phyloP scores from a whole-genome alignment of 345 rosid genomes.

The Brassica cretica region DNA sequence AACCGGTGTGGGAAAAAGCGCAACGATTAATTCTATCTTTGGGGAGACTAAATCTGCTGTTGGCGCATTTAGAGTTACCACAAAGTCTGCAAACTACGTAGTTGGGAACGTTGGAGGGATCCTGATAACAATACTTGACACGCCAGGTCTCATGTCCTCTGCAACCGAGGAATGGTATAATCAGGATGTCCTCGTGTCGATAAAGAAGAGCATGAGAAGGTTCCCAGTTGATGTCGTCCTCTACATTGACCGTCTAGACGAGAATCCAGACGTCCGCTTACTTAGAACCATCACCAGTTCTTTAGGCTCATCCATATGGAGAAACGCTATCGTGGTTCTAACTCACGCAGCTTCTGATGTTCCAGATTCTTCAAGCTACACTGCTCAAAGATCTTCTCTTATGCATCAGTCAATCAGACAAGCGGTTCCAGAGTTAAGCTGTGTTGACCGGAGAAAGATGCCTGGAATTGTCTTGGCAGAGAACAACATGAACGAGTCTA shows the following conservation, averaged over 20 bases:
- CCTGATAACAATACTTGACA: slow-evolving; percentile 56
- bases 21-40: slow-evolving; percentile 71
- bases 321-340: slow-evolving; percentile 53
- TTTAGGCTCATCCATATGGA: slow-evolving; percentile 68
- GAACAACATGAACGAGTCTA: slow-evolving; percentile 45
- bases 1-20: slow-evolving; percentile 89
- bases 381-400: slow-evolving; percentile 45
- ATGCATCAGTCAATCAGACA: slow-evolving; percentile 52
- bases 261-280: slow-evolving; percentile 48
- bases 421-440: slow-evolving; percentile 50
- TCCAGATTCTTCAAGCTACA: slow-evolving; percentile 47
- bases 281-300: slow-evolving; percentile 46
- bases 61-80: slow-evolving; percentile 58
- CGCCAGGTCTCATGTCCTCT: slow-evolving; percentile 69
- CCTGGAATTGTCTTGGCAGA: slow-evolving; percentile 60
- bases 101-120: slow-evolving; percentile 55
- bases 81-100: slow-evolving; percentile 49
- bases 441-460: slow-evolving; percentile 48
- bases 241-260: slow-evolving; percentile 72
- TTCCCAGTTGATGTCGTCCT: slow-evolving; percentile 70
- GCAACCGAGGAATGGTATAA: slow-evolving; percentile 53
- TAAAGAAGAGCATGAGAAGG: slow-evolving; percentile 53
- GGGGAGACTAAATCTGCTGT: slow-evolving; percentile 48
- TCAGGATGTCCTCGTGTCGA: slow-evolving; percentile 52
- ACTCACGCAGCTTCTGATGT: slow-evolving; percentile 72